Percentiles rank a stretch among this genome's conserved stretches.
Evolutionary conservation across 306 rosid genomes (phyloP).

Genomic region (Oxytropis ochrocephala): DNA sequence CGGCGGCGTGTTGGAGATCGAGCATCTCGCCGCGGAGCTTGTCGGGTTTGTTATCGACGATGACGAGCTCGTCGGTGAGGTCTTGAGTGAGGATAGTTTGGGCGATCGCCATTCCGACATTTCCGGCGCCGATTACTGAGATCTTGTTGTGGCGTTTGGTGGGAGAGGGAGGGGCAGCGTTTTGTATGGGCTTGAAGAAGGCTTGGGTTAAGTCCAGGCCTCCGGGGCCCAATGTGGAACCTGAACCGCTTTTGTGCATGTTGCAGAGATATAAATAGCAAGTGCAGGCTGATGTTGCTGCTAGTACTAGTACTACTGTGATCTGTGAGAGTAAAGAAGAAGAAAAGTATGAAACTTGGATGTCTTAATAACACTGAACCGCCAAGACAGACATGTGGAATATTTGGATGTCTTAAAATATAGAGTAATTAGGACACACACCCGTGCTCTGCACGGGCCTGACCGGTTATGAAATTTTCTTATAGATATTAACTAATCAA

Average conservation of each 20-base stretch:
- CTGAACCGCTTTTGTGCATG: conserved; percentile 56
- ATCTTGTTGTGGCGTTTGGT: conserved; percentile 61
- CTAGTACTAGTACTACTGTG: background rate
- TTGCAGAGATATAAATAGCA: background rate
- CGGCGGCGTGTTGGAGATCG: conserved; percentile 88
- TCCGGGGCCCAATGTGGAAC: conserved; percentile 59
- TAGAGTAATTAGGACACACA: too few species aligned
- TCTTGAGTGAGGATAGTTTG: conserved; percentile 88
- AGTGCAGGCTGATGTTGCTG: background rate
- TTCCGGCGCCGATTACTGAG: conserved; percentile 84
- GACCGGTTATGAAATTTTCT: too few species aligned
- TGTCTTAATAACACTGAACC: too few species aligned
- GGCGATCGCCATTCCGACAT: conserved; percentile 98
- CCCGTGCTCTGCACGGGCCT: too few species aligned
- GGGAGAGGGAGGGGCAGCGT: conserved; percentile 53
- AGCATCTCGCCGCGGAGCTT: conserved; percentile 95
- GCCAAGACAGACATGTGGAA: too few species aligned
- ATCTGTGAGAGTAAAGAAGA: background rate
- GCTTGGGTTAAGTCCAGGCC: conserved; percentile 64
- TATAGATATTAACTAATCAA: too few species aligned
- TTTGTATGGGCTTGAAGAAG: conserved; percentile 62
- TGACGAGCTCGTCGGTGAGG: conserved; percentile 71
- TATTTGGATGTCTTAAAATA: too few species aligned
- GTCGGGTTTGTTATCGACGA: conserved; percentile 61
- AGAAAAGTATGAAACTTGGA: background rate